Percentiles rank a stretch among this genome's conserved stretches.
phyloP scores from a whole-genome alignment of 2,329 filamentous ascomycete genomes.

The Botrytis deweyae region DNA sequence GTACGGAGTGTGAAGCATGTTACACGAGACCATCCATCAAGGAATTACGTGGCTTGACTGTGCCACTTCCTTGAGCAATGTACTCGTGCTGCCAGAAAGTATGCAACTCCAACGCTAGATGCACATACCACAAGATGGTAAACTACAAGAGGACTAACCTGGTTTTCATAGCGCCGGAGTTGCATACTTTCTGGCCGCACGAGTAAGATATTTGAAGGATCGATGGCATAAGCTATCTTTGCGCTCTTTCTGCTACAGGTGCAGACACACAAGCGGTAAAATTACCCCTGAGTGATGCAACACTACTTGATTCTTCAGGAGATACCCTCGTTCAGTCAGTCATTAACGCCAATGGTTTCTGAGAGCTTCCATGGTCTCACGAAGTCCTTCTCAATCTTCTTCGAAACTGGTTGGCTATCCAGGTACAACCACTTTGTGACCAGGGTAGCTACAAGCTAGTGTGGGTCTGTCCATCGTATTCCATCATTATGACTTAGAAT shows the following conservation, averaged over 20 bases:
- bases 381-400: background rate
- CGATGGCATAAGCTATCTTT: background rate
- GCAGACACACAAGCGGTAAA: too few species aligned
- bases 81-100: too few species aligned
- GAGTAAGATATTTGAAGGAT: background rate
- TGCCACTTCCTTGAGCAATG: background rate
- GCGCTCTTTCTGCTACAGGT: background rate
- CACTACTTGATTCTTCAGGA: background rate
- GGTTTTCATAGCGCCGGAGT: too few species aligned
- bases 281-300: background rate
- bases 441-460: constrained; percentile 14
- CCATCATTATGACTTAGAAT: constrained; percentile 1
- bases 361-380: constrained; percentile 2
- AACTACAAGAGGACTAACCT: too few species aligned
- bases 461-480: constrained; percentile 1
- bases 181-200: too few species aligned
- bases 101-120: too few species aligned
- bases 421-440: background rate
- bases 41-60: background rate
- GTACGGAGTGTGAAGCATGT: background rate
- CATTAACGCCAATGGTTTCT: background rate
- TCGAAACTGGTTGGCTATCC: background rate
- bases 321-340: background rate
- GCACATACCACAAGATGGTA: too few species aligned
- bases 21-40: background rate